These are phyloP conservation scores for Zygnema cylindricum DNA, from an alignment of 139 green algal genomes.

Conservation along the genomic window DNA sequence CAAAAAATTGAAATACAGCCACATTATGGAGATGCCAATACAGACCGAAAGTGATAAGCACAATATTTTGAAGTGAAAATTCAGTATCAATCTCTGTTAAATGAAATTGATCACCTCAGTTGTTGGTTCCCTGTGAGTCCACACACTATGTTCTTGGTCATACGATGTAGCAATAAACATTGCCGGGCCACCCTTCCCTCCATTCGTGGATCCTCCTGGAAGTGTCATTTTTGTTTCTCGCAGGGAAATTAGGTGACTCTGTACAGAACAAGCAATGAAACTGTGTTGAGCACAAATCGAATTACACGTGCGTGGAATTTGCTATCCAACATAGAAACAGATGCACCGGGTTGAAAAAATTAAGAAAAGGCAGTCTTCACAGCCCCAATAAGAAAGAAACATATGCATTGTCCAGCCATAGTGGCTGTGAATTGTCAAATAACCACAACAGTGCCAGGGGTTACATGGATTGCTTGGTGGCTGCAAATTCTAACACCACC, in stretches of 20 bases:
- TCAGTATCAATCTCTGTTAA: background rate
- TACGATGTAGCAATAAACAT: conserved; percentile 55
- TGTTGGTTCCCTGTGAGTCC: conserved; percentile 32
- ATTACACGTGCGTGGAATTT: no score
- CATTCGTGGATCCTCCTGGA: no score
- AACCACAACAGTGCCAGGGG: background rate
- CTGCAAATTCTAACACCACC: background rate
- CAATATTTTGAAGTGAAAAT: background rate
- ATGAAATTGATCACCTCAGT: conserved; percentile 35
- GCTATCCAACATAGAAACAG: no score
- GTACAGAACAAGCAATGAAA: no score
- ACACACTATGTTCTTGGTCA: conserved; percentile 37
- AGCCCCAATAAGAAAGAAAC: no score
- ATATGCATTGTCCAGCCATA: background rate
- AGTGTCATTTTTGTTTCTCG: no score
- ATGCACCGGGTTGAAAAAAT: no score
- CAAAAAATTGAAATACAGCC: background rate
- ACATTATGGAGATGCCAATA: background rate
- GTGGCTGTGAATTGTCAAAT: background rate
- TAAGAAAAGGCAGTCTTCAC: no score
- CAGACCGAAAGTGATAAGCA: background rate
- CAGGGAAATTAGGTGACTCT: no score
- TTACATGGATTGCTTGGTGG: background rate
- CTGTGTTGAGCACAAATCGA: no score
- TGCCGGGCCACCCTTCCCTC: conserved; percentile 25